A percentile compares a stretch with the other conserved stretches of the same genome.
These are phyloP conservation scores for Dactylorhiza incarnata DNA, from an alignment of 106 monocot genomes.

Conservation along the genomic window DNA sequence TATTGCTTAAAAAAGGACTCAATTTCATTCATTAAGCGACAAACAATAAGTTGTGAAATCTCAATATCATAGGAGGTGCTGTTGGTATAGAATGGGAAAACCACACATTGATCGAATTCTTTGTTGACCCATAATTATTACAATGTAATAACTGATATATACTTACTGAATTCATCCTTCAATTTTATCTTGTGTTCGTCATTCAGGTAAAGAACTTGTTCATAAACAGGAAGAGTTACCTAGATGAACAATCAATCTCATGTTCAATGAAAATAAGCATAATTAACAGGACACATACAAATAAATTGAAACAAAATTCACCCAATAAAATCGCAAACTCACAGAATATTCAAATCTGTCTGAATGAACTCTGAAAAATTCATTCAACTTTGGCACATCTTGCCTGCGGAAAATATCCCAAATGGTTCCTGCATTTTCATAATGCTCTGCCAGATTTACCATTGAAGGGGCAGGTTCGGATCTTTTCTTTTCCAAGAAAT, in stretches of 20 bases:
- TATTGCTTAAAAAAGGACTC: background rate
- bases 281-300: background rate
- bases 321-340: slow-evolving; percentile 21
- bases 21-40: background rate
- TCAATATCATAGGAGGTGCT: background rate
- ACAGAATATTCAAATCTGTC: slow-evolving; percentile 30
- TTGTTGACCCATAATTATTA: background rate
- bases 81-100: background rate
- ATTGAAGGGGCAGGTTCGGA: background rate
- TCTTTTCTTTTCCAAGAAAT: slow-evolving; percentile 12
- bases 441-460: background rate
- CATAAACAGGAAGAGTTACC: slow-evolving; percentile 53
- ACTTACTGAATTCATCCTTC: slow-evolving; percentile 77
- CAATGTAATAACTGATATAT: background rate
- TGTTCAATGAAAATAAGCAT: background rate
- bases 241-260: slow-evolving; percentile 13
- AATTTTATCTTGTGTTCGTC: slow-evolving; percentile 55
- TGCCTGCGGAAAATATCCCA: slow-evolving; percentile 92
- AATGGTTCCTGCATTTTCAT: slow-evolving; percentile 43
- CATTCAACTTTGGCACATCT: slow-evolving; percentile 84
- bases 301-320: slow-evolving; percentile 3
- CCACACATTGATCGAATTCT: background rate
- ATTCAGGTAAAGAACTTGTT: slow-evolving; percentile 53
- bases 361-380: slow-evolving; percentile 55
- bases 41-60: slow-evolving; percentile 1